phyloP scores from a whole-genome alignment of 2,329 filamentous ascomycete species.

The Pseudogymnoascus sp. region DNA sequence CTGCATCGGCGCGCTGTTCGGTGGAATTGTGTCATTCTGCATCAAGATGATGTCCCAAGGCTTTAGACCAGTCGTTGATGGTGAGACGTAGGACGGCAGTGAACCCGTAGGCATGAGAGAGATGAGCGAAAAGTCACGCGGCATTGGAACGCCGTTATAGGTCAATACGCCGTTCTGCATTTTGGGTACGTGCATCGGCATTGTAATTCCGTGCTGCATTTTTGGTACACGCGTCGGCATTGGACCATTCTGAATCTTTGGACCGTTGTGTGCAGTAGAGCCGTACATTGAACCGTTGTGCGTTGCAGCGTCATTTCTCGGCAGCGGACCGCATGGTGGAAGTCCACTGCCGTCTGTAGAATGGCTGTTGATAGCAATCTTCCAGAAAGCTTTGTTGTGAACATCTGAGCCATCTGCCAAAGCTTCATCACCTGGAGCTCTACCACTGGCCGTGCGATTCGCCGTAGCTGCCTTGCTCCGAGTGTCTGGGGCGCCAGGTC shows the following conservation, averaged over 20 bases:
- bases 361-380: neutral
- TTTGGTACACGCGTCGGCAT: too few relatives aligned
- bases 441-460: neutral
- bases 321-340: neutral
- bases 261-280: too few relatives aligned
- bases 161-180: neutral
- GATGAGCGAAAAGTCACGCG: neutral
- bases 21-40: neutral
- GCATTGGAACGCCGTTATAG: neutral
- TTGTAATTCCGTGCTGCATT: neutral
- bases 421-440: neutral
- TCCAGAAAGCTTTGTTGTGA: too few relatives aligned
- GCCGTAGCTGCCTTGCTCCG: neutral
- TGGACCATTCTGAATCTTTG: too few relatives aligned
- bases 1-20: neutral
- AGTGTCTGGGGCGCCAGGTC: neutral
- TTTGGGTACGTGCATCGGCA: too few relatives aligned
- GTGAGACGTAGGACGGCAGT: too few relatives aligned
- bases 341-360: neutral
- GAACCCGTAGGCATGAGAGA: neutral
- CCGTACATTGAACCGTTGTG: too few relatives aligned
- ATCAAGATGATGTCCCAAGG: neutral
- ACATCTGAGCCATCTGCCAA: neutral
- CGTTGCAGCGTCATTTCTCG: neutral
- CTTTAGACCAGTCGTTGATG: too few relatives aligned